Base-by-base conservation (phyloP, 345 rosid species). In the Eucalyptus leucophloia region DNA sequence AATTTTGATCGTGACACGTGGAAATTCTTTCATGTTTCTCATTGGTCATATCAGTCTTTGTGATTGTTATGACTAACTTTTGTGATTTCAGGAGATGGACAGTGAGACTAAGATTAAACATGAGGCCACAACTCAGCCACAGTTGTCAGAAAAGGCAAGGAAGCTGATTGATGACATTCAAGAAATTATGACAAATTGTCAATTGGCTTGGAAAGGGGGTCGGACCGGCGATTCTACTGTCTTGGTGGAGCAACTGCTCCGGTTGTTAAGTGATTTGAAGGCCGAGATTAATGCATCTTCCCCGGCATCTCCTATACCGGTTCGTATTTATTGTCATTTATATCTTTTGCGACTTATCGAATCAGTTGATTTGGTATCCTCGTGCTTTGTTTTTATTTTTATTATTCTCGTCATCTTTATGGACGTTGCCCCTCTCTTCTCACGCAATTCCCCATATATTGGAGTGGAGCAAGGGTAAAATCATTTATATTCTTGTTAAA, bases 241-340 rank as follows among this genome's bases (percentile, higher is more conserved):
- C 54, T 87, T 97, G 87, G 97, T 94, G 91, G 98, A 96, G 67
- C 97, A 97, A 88, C 95, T 96, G 89, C 89, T 92, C 90, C 95
- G 93, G 91, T 92, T 92, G 77, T 95, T 96, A 15, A 93, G 92
- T 16, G 98, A 96, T 86, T 95, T 96, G 96, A 94, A 94, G 91
- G 93, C 95, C 56, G 98, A 97, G 91, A 96, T 97, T 72, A 90
- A 85, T 88, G 91, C 94, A 85, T 93, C 97, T 54, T 92, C 97
- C 87, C 97, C 97, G 3, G 95, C 96, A 65, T 92, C 94, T 50
- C 95, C 98, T 92, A 93, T 93, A 88, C 91, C 93, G 89, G 99
- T 97, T 72, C 86, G 94, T 92, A 50, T 89, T 88, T 90, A 17
- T 42, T 86, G 32, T 72, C 49, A 42, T 58, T 50, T 47, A 28